Evolutionary conservation across 225 moss, liverwort and hornwort genomes (phyloP).

Genomic region (Bryoerythrophyllum caledonicum): DNA sequence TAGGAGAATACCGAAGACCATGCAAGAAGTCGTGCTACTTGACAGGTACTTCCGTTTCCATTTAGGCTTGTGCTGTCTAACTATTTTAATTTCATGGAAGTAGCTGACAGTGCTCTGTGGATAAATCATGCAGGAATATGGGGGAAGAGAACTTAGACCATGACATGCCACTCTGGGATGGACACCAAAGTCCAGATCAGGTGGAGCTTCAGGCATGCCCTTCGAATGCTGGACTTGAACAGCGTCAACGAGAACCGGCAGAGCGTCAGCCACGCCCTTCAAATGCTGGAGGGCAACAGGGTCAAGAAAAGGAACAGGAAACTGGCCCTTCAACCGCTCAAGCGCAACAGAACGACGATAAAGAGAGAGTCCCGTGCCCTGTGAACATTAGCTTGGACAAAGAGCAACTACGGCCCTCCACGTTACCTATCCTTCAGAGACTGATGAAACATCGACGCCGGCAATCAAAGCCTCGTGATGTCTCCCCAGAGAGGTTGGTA

Average conservation of each 20-base stretch:
- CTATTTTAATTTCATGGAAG: not conserved
- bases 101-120: slow-evolving; percentile 18
- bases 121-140: slow-evolving; percentile 25
- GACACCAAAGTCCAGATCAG: slow-evolving; percentile 29
- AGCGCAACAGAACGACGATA: slow-evolving; percentile 20
- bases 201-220: slow-evolving; percentile 27
- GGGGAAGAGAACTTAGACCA: slow-evolving; percentile 23
- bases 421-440: slow-evolving; percentile 53
- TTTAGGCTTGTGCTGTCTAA: not conserved
- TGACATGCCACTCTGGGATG: slow-evolving; percentile 30
- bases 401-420: slow-evolving; percentile 53
- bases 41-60: slow-evolving; percentile 40
- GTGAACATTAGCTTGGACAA: slow-evolving; percentile 18
- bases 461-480: slow-evolving; percentile 22
- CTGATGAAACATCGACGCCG: slow-evolving; percentile 41
- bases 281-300: slow-evolving; percentile 23
- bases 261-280: slow-evolving; percentile 29
- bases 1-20: slow-evolving; percentile 10
- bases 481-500: slow-evolving; percentile 48
- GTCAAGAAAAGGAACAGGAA: slow-evolving; percentile 18
- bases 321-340: slow-evolving; percentile 12
- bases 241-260: slow-evolving; percentile 3
- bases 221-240: slow-evolving; percentile 21
- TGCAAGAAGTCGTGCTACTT: slow-evolving; percentile 29
- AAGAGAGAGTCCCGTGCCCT: slow-evolving; percentile 16